Evolutionary conservation across 345 rosid genomes (phyloP), one percentile per base, ranked within the genome.

Genomic region (Eucalyptus dawsonii): DNA sequence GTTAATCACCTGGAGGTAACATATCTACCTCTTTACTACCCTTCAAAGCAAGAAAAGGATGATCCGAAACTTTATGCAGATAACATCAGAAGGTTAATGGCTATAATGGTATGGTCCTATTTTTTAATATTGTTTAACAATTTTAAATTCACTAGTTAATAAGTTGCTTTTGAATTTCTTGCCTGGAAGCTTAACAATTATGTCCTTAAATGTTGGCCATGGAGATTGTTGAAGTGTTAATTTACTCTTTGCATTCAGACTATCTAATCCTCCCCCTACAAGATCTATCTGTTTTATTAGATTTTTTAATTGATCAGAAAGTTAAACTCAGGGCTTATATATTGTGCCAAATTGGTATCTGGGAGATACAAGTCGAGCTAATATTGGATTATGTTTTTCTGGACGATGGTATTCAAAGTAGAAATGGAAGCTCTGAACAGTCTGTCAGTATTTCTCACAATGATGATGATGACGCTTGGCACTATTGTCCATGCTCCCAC

Each of bases 31-130:
- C 93, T 95, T 86, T 98, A 98, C 95, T 92, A 92, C 93, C 99
- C 99, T 3, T 95, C 98, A 62, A 96, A 94, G 87, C 95, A 94
- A 92, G 99, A 97, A 95, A 95, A 95, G 90, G 96, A 95, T 86
- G 96, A 98, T 89, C 96, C 99, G 7, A 95, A 96, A 91, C 95
- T 96, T 34, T 96, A 93, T 93, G 98, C 99, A 72, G 91, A 92
- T 89, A 96, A 97, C 87, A 92, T 98, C 89, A 93, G 98, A 87
- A 93, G 91, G 89, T 80, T 97, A 91, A 97, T 98, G 99, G 99
- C 98, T 88, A 89, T 80, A 4, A 96, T 96, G 99, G 99, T 98
- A 49, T 27, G 56, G 56, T 86, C 56, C 87, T 49, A 76, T 76
- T 76, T 34, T 22, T 21, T 1, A 21, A 37, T 40, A 86, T 86